Evolutionary conservation across 176 grass and related monocot genomes (phyloP).

Genomic region (Oryza brachyantha): DNA sequence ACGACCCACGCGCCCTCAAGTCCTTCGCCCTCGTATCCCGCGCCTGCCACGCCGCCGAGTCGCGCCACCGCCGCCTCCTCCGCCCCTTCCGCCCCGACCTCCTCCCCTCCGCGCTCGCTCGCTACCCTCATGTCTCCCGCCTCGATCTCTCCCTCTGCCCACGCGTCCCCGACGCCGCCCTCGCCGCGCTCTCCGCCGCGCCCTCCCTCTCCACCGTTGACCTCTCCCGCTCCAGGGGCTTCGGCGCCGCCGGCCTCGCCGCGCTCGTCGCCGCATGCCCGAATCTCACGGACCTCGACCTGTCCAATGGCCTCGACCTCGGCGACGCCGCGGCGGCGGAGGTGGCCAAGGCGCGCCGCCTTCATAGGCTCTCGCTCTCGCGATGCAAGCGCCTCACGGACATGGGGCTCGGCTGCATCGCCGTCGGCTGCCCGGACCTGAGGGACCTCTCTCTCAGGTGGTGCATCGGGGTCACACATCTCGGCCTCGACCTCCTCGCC

Average conservation of each 20-base stretch:
- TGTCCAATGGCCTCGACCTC: slow-evolving; percentile 68
- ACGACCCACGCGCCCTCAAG: slow-evolving; percentile 61
- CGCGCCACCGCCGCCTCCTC: slow-evolving; percentile 64
- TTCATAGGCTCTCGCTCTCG: slow-evolving; percentile 46
- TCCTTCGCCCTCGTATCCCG: slow-evolving; percentile 73
- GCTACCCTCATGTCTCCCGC: slow-evolving; percentile 38
- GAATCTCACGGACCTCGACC: slow-evolving; percentile 54
- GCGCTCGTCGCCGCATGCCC: slow-evolving; percentile 41
- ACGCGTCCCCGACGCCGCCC: slow-evolving; percentile 41
- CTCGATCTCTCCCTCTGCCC: slow-evolving; percentile 83
- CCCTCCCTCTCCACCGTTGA: slow-evolving; percentile 44
- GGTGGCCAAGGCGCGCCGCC: slow-evolving; percentile 31
- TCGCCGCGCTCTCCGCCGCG: slow-evolving; percentile 12
- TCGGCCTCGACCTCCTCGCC: slow-evolving; percentile 59
- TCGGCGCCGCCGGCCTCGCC: slow-evolving; percentile 48
- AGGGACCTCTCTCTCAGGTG: slow-evolving; percentile 66
- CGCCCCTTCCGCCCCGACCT: slow-evolving; percentile 65
- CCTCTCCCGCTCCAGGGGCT: slow-evolving; percentile 64
- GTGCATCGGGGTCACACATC: slow-evolving; percentile 74
- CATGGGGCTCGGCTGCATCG: slow-evolving; percentile 82
- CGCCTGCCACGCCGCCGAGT: slow-evolving; percentile 62
- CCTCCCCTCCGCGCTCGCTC: slow-evolving; percentile 38
- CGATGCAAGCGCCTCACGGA: slow-evolving; percentile 70
- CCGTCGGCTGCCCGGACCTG: slow-evolving; percentile 62
- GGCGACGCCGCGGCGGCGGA: slow-evolving; percentile 47